Evolutionary conservation across 2,329 filamentous ascomycete species (phyloP).

Genomic region (Cercospora nicotianae): DNA sequence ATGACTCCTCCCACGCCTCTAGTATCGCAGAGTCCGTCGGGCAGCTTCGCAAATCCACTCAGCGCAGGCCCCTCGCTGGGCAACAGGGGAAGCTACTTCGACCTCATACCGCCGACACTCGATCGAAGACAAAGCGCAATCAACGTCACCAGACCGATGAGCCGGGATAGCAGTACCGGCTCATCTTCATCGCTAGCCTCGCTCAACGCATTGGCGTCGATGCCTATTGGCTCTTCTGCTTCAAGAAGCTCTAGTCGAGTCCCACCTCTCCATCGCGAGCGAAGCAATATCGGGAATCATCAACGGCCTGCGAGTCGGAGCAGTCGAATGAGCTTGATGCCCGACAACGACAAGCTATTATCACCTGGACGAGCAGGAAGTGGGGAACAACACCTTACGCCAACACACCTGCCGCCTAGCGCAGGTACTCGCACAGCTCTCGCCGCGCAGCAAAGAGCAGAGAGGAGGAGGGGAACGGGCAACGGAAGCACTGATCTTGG

Average conservation of each 20-base stretch:
- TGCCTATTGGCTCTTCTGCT: constrained; percentile 11
- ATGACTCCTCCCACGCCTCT: constrained; percentile 32
- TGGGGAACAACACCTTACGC: constrained; percentile 19
- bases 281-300: constrained; percentile 8
- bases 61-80: constrained; percentile 12
- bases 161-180: constrained; percentile 29
- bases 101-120: constrained; percentile 21
- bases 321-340: constrained; percentile 23
- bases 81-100: constrained; percentile 27
- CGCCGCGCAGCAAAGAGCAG: constrained; percentile 13
- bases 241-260: constrained; percentile 23
- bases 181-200: constrained; percentile 22
- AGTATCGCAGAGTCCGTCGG: constrained; percentile 17
- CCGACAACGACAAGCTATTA: constrained; percentile 12
- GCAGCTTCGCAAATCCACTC: constrained; percentile 14
- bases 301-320: constrained; percentile 23
- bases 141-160: constrained; percentile 23
- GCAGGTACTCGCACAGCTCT: constrained; percentile 20
- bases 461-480: constrained; percentile 13
- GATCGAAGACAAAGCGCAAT: constrained; percentile 18
- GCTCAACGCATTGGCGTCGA: constrained; percentile 15
- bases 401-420: constrained; percentile 24
- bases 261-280: constrained; percentile 16
- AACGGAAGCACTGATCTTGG: constrained; percentile 14
- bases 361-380: constrained; percentile 9